Conservation (phyloP, 805 yeast species). For the Wickerhamomyces pijperi region DNA sequence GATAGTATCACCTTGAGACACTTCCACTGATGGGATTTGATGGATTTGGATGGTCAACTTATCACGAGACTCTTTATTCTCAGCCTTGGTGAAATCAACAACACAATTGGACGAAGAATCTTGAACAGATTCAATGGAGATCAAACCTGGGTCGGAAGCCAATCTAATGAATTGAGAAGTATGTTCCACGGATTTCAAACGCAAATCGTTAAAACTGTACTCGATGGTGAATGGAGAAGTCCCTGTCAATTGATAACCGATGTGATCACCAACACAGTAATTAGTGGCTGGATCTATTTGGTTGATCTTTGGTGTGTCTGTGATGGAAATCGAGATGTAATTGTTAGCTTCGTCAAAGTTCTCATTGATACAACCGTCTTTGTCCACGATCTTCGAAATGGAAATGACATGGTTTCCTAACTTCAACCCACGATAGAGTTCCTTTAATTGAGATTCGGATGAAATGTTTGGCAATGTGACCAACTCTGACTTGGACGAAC, state of each 20-base stretch:
- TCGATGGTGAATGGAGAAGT: slow-evolving; percentile 67
- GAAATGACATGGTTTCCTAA: slow-evolving; percentile 64
- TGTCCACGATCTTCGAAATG: slow-evolving; percentile 49
- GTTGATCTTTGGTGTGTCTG: slow-evolving; percentile 66
- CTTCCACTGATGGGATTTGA: slow-evolving; percentile 69
- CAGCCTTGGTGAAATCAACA: slow-evolving; percentile 40
- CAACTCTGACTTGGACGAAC: slow-evolving; percentile 40
- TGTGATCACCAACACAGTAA: slow-evolving; percentile 89
- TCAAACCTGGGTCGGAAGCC: slow-evolving; percentile 74
- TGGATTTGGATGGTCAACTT: slow-evolving; percentile 31
- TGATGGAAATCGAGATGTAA: slow-evolving; percentile 44
- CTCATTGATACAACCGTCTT: slow-evolving; percentile 53
- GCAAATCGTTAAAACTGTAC: slow-evolving; percentile 59
- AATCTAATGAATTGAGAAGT: slow-evolving; percentile 47
- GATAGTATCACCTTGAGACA: slow-evolving; percentile 65
- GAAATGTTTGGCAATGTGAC: slow-evolving; percentile 33
- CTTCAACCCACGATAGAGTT: slow-evolving; percentile 38
- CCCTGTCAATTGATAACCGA: slow-evolving; percentile 68
- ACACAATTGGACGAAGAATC: slow-evolving; percentile 71
- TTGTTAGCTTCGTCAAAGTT: slow-evolving; percentile 30
- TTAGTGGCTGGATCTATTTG: slow-evolving; percentile 30
- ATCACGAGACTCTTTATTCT: slow-evolving; percentile 21
- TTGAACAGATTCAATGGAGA: slow-evolving; percentile 53
- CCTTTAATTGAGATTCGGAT: slow-evolving; percentile 25
- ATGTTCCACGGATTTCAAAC: slow-evolving; percentile 44